Evolutionary conservation across 2,329 filamentous ascomycete genomes (phyloP).

Genomic region (Pseudogymnoascus sp.): DNA sequence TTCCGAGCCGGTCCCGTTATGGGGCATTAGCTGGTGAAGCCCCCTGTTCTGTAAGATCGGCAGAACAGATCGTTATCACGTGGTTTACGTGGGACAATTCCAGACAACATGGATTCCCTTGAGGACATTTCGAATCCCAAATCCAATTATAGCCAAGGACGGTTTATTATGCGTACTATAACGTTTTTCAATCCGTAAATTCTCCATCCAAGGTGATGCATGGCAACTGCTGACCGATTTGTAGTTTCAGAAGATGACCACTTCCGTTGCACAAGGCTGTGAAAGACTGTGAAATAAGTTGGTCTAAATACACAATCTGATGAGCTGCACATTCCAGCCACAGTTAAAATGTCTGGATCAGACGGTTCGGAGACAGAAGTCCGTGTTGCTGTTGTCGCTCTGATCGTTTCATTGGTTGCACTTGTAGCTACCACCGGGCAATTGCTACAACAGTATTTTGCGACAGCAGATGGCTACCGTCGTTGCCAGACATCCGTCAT

Average conservation of each 20-base stretch:
- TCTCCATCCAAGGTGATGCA: background rate
- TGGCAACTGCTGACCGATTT: background rate
- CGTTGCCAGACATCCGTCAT: conserved; percentile 31
- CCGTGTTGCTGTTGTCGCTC: conserved; percentile 24
- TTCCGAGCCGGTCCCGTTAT: background rate
- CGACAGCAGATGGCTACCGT: conserved; percentile 33
- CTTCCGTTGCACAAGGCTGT: background rate
- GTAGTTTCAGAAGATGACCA: background rate
- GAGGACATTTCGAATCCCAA: too few species aligned
- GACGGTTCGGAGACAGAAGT: background rate
- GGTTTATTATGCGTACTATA: background rate
- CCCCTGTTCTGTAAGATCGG: background rate
- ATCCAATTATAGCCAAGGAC: background rate
- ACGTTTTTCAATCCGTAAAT: background rate
- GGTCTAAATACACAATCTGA: background rate
- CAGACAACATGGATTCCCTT: background rate
- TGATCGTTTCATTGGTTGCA: conserved; percentile 30
- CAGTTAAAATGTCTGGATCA: background rate
- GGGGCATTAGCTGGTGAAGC: background rate
- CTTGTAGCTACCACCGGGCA: conserved; percentile 27
- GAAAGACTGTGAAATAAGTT: background rate
- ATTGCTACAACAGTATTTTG: conserved; percentile 32
- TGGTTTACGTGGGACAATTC: background rate
- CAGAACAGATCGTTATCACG: background rate
- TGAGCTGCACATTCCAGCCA: background rate